These are phyloP conservation scores for Elsinoe ampelina DNA, from an alignment of 2,329 filamentous ascomycete genomes.

Conservation along the genomic window DNA sequence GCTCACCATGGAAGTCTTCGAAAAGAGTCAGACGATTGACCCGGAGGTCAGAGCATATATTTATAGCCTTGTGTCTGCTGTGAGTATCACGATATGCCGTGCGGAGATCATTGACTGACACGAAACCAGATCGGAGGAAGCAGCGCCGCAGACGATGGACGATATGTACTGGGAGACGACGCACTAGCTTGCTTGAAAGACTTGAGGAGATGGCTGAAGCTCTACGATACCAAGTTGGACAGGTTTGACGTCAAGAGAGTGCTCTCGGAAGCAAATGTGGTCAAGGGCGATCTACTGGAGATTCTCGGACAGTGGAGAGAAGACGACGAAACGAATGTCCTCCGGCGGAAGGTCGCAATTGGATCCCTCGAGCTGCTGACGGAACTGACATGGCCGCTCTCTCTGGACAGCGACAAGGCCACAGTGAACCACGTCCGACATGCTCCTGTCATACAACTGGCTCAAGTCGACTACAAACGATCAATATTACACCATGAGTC, in stretches of 20 bases:
- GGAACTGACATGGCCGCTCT: conserved; percentile 87
- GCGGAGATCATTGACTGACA: conserved; percentile 1
- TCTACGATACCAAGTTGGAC: conserved; percentile 88
- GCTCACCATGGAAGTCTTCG: conserved; percentile 23
- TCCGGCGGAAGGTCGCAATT: conserved; percentile 70
- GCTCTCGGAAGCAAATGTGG: conserved; percentile 82
- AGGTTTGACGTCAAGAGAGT: conserved; percentile 92
- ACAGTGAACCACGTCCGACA: conserved; percentile 90
- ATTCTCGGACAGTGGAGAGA: conserved; percentile 79
- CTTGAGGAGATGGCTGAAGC: conserved; percentile 86
- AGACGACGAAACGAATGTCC: conserved; percentile 61
- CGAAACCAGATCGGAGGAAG: conserved; percentile 66
- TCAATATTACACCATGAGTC: conserved; percentile 76
- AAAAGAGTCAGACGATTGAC: conserved; percentile 50
- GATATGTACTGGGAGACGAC: conserved; percentile 86
- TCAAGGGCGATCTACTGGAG: conserved; percentile 79
- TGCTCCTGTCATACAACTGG: conserved; percentile 76
- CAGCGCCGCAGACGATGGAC: conserved; percentile 66
- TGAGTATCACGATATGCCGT: conserved; percentile 36
- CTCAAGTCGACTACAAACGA: conserved; percentile 83
- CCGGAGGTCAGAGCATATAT: conserved; percentile 89
- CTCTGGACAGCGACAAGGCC: conserved; percentile 68
- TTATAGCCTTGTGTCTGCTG: conserved; percentile 86
- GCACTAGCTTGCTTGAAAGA: conserved; percentile 86
- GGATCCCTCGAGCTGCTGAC: conserved; percentile 85